Evolutionary conservation across 2,329 filamentous ascomycete genomes (phyloP), one percentile per base, ranked within the genome.

Genomic region (Ustulina deusta): DNA sequence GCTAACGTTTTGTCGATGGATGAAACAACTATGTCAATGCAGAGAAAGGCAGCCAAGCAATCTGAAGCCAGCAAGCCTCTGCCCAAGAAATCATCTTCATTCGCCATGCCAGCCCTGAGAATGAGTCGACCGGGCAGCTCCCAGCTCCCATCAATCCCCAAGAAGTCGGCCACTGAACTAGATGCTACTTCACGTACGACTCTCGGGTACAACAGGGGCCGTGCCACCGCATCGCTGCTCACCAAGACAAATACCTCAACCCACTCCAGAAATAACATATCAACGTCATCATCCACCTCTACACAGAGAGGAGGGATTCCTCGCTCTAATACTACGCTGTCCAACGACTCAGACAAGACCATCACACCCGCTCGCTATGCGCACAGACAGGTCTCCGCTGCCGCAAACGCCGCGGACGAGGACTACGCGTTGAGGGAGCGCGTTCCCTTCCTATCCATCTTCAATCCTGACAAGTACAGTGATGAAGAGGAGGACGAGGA

Each of bases 191-290:
- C 94, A 1, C 89, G 90, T 70, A 94, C 89, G 63, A 97, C 94
- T 0, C 86, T 97, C 48, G 94, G 94, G 17, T 97, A 97, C 77
- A 92, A 88, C 63, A 93, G 91, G 78, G 94, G 94, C 38, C 88
- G 93, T 38, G 81, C 82, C 46, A 83, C 83, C 4, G 82, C 85
- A 4, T 85, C 83, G 1, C 83, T 83, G 0, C 78, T 85, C 48
- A 75, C 86, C 34, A 81, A 81, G 15, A 74, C 72, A 66, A 77
- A n/a, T 1, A 25, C 46, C 25, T 36, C 72, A 46, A 63, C 69
- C 36, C 74, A 69, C 27, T 72, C 69, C 61, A 74, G 61, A 60
- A 71, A 55, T 56, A 60, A 61, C 48, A 54, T 48, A 25, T 46
- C 57, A 15, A 25, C 63, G 9, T 54, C 67, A 2, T 6, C 44